Evolutionary conservation across 2,329 filamentous ascomycete species (phyloP).

Genomic region (Plectosphaerella cucumerina): DNA sequence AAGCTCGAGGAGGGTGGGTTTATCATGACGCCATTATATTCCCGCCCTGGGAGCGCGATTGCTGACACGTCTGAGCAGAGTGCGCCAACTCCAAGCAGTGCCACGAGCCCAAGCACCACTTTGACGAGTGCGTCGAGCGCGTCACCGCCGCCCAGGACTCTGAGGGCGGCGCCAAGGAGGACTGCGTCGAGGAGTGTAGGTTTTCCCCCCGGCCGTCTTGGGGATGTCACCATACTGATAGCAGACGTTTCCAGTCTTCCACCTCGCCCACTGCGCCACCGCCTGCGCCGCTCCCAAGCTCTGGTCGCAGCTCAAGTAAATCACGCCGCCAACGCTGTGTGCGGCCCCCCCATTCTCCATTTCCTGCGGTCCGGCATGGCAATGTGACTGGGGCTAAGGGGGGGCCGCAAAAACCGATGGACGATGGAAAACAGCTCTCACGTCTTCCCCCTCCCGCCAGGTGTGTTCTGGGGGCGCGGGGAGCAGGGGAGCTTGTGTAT

Average conservation of each 20-base stretch:
- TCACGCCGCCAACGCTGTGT: not conserved
- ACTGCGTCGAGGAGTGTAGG: slow-evolving; percentile 99
- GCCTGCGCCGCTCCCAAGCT: slow-evolving; percentile 95
- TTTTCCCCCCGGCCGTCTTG: no score
- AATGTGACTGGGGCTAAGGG: no score
- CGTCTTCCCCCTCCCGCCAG: not conserved
- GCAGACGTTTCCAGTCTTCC: slow-evolving; percentile 72
- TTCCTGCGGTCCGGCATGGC: not conserved
- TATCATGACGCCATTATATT: slow-evolving; percentile 18
- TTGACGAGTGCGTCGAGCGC: slow-evolving; percentile 94
- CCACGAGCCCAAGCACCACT: slow-evolving; percentile 91
- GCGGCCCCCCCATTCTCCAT: not conserved
- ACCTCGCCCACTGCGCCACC: slow-evolving; percentile 92
- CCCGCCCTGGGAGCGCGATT: not conserved
- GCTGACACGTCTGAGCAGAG: slow-evolving; percentile 50
- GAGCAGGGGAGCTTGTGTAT: not conserved
- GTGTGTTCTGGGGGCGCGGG: not conserved
- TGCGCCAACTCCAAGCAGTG: slow-evolving; percentile 86
- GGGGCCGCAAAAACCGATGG: no score
- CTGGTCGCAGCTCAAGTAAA: slow-evolving; percentile 88
- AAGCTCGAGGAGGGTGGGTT: slow-evolving; percentile 83
- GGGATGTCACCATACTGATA: not conserved
- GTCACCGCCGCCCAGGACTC: slow-evolving; percentile 66
- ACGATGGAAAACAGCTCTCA: no score
- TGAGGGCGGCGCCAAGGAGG: slow-evolving; percentile 73